Evolutionary conservation across 192 early-diverging fungal species (phyloP), one percentile per base, ranked within the genome.

Genomic region (Coemansia sp.): DNA sequence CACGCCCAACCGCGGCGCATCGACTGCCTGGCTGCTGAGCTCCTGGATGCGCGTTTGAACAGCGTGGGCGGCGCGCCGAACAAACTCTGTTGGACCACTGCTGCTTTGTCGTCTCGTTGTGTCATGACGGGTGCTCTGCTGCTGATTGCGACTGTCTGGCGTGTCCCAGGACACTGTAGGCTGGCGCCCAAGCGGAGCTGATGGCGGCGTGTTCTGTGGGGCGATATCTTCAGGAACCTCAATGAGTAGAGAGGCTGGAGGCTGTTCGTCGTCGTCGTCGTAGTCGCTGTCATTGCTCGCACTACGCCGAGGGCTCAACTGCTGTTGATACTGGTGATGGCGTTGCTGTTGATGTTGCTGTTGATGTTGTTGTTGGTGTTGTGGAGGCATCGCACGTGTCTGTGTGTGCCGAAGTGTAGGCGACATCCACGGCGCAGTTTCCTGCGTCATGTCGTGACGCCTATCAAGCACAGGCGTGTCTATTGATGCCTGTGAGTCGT

Each of bases 21-120:
- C 73, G 7, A 64, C 72, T 5, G 78, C 70, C 45, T 81, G 79
- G 26, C 64, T 69, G 67, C 79, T 56, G 32, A 81, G 72, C 12
- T 81, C 79, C 37, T 81, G 79, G 12, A 81, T 73, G 60, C 74
- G 79, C 10, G 40, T 60, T 10, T 73, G 79, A 15, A 76, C 79
- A 11, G 79, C 79, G 4, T 67, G 73, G 16, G 79, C 79, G 39
- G 79, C 79, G 41, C 74, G 70, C 4, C 79, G 65, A 11, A 81
- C 79, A 73, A 81, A 81, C 41, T 56, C 74, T 6, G 70, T 50
- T 1, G 72, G 49, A 2, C 72, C 58, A 9, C 56, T 42, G 19
- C 26, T 48, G 37, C 21, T 15, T 8, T 50, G 48, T 13, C n/a
- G 48, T n/a, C 16, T 4, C 18, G 8, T 16, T 12, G 48, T 16